Conservation (phyloP, 352 stramenopile species). For the Thalassiosira oceanica region DNA sequence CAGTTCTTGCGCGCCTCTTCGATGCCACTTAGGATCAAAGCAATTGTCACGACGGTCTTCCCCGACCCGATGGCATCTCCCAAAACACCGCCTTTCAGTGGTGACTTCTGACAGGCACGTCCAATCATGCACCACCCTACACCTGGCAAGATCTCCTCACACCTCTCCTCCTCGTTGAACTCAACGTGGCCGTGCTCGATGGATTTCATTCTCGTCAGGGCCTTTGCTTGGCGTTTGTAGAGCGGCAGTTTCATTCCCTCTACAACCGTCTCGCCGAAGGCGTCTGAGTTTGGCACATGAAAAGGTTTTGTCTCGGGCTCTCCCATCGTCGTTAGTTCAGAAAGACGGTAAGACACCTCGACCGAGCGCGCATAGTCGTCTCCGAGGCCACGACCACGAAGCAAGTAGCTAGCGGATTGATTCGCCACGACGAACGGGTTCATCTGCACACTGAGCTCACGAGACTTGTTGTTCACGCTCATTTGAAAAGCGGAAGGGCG, state of each 20-base stretch:
- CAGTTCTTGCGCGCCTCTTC: conserved; percentile 23
- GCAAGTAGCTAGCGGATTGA: conserved; percentile 43
- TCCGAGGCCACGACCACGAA: conserved; percentile 27
- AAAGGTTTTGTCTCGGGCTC: conserved; percentile 55
- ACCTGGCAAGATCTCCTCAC: conserved; percentile 48
- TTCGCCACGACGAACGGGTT: conserved; percentile 47
- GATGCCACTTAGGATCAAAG: conserved; percentile 43
- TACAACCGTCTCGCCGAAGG: conserved; percentile 24
- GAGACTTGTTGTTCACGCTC: conserved; percentile 32
- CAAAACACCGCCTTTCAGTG: conserved; percentile 53
- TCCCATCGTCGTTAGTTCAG: conserved; percentile 47
- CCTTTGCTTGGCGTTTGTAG: conserved; percentile 50
- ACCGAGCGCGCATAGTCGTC: conserved; percentile 16
- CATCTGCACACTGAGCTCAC: conserved; percentile 48
- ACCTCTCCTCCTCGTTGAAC: conserved; percentile 49
- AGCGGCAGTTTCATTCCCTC: conserved; percentile 38
- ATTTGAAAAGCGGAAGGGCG: conserved; percentile 44
- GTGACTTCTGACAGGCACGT: conserved; percentile 35
- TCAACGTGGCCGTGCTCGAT: conserved; percentile 48
- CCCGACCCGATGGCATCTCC: conserved; percentile 56
- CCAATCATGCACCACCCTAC: conserved; percentile 51
- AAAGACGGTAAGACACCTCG: conserved; percentile 48
- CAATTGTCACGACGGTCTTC: conserved; percentile 54
- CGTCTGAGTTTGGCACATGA: conserved; percentile 42
- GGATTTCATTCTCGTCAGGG: conserved; percentile 43